Percentiles rank a stretch among this genome's conserved stretches.
phyloP scores from a whole-genome alignment of 306 rosid genomes.

The Oemleria cerasiformis region DNA sequence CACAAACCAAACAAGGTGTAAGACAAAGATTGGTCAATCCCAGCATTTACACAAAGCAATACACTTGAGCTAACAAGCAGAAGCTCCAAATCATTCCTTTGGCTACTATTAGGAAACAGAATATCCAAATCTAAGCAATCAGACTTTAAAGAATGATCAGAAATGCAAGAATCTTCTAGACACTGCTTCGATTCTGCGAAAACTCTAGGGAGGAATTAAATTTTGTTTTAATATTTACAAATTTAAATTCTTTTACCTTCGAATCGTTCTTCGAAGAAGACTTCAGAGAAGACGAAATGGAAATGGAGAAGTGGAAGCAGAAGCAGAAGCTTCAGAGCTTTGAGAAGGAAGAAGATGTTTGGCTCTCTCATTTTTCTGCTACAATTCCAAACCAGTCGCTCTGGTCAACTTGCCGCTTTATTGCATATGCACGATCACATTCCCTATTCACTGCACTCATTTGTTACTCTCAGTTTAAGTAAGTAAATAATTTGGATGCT shows the following conservation, averaged over 20 bases:
- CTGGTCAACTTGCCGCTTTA: neutral
- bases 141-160: neutral
- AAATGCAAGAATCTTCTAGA: neutral
- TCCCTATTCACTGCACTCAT: too few relatives aligned
- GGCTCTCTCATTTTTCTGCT: conserved; percentile 13
- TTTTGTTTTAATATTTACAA: too few relatives aligned
- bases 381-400: neutral
- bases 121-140: conserved; percentile 8
- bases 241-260: conserved; percentile 36
- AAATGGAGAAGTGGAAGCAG: conserved; percentile 20
- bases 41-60: neutral
- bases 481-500: too few relatives aligned
- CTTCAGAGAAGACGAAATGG: conserved; percentile 37
- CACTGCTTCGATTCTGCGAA: conserved; percentile 4
- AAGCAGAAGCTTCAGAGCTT: conserved; percentile 13
- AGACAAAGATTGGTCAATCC: neutral
- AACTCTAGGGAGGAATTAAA: neutral
- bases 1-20: neutral
- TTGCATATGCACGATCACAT: too few relatives aligned
- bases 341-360: conserved; percentile 7
- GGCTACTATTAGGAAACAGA: neutral
- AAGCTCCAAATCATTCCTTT: neutral
- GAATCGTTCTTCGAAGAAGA: conserved; percentile 58
- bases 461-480: too few relatives aligned
- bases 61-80: neutral